A percentile compares a stretch with the other conserved stretches of the same genome.
Conservation (phyloP, 2,329 filamentous ascomycete species). For the Nakataea oryzae region DNA sequence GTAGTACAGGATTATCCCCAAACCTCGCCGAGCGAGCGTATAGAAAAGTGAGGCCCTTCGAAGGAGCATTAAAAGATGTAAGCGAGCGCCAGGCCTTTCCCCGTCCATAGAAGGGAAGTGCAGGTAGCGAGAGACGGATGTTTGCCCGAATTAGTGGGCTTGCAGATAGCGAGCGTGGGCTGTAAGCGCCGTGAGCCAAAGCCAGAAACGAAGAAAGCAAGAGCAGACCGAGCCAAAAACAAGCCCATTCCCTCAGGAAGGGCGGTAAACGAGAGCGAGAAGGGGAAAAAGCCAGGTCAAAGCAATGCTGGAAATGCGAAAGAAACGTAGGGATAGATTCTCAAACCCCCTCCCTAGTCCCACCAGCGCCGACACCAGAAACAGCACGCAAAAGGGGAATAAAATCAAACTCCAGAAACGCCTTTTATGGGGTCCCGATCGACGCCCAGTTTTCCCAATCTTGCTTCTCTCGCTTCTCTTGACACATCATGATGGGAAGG, state of each 20-base stretch:
- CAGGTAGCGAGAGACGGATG: neutral
- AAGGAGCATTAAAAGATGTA: neutral
- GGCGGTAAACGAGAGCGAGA: neutral
- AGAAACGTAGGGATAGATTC: too few species aligned
- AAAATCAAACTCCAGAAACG: neutral
- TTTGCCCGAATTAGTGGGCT: neutral
- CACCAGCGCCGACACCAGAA: neutral
- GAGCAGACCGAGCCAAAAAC: neutral
- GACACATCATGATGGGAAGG: too few species aligned
- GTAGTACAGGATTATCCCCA: conserved; percentile 3
- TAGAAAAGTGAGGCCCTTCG: neutral
- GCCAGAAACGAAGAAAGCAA: neutral
- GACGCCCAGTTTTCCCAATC: too few species aligned
- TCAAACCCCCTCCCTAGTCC: neutral
- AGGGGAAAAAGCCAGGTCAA: too few species aligned
- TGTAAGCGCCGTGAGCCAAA: neutral
- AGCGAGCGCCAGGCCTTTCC: conserved; percentile 2
- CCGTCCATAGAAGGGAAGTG: too few species aligned
- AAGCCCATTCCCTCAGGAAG: neutral
- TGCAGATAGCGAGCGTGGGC: neutral
- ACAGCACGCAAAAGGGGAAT: neutral
- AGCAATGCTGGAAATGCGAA: too few species aligned
- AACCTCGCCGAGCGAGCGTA: conserved; percentile 1
- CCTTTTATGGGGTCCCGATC: conserved; percentile 1
- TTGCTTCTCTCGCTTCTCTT: too few species aligned